These are phyloP conservation scores for Quambalaria eucalypti DNA, from an alignment of 1,284 basidiomycete species.

Conservation along the genomic window DNA sequence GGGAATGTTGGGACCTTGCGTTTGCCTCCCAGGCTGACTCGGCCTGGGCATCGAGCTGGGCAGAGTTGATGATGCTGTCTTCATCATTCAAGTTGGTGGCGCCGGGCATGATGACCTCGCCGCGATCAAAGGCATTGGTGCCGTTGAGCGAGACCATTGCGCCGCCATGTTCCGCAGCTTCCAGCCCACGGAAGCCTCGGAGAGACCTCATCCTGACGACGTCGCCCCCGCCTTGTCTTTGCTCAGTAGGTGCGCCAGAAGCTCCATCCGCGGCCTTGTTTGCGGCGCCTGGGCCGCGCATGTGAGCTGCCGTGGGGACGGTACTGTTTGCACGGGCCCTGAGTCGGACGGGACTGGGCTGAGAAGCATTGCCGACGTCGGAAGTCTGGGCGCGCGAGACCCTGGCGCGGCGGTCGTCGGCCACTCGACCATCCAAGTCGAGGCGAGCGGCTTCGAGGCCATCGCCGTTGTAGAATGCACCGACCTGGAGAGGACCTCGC, in stretches of 20 bases:
- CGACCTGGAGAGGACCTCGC: conserved; percentile 9
- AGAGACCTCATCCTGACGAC: conserved; percentile 25
- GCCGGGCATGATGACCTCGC: conserved; percentile 22
- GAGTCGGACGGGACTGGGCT: too few species aligned
- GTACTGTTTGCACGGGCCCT: background rate
- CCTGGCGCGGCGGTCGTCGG: too few species aligned
- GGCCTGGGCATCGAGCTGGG: conserved; percentile 6
- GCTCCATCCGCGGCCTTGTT: conserved; percentile 2
- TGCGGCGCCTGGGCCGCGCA: background rate
- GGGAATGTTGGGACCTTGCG: too few species aligned
- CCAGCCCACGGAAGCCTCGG: conserved; percentile 21
- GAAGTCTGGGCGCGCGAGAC: conserved; percentile 2
- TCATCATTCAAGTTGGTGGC: too few species aligned
- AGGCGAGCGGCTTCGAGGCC: conserved; percentile 21
- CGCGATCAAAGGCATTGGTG: conserved; percentile 22
- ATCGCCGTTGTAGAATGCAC: conserved; percentile 30
- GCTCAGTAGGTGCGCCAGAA: conserved; percentile 16
- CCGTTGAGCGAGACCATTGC: conserved; percentile 29
- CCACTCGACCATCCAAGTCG: conserved; percentile 19
- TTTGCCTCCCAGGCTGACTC: background rate
- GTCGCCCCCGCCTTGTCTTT: too few species aligned
- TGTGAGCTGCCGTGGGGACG: background rate
- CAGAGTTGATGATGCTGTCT: conserved; percentile 26
- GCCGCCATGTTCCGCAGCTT: conserved; percentile 27
- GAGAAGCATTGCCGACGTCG: conserved; percentile 3